Evolutionary conservation across 2,329 filamentous ascomycete genomes (phyloP), one percentile per base, ranked within the genome.

Genomic region (Colletotrichum sp.): DNA sequence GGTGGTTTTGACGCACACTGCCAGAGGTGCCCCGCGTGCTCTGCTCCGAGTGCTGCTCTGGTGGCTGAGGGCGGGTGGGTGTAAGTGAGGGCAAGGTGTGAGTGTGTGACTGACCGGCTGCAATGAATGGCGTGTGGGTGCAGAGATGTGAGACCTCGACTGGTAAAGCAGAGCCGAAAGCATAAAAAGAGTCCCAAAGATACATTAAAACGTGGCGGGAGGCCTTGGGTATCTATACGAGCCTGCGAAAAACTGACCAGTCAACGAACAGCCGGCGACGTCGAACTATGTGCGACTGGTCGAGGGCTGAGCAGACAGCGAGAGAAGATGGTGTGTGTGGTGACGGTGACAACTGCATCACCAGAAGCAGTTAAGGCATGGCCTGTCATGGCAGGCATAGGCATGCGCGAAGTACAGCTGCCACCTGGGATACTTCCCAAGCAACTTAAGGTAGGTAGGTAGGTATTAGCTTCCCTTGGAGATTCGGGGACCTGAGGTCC

Each of bases 171-270:
- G 36, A 49, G 34, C 70, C 71, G 70, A 39, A 73, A 60, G 34
- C 70, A 65, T 59, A 30, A 60, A 59, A 52, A 65, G 21, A 59
- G 16, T 30, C 9, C 13, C 9, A 72, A 76, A n/a, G 16, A 2
- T 8, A n/a, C 24, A 24, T 8, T 6, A 18, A 75, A 64, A 30
- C 21, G 63, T 60, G 70, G 70, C 59, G 70, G 70, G 70, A 73
- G 13, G 34, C n/a, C 64, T 49, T 69, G 44, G 34, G 64, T 76
- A 76, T 76, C 73, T 76, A 76, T 76, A 73, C 73, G 73, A 73
- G 64, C 64, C 59, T 64, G 36, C 62, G 9, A n/a, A 49, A 75
- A 34, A 36, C 34, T 34, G 72, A 28, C 67, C 69, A 71, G 36
- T 68, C 62, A 73, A 59, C 32, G 34, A 63, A 44, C 21, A 63